These are phyloP conservation scores for Coemansia sp. DNA, from an alignment of 192 early-diverging fungal genomes.

Conservation along the genomic window DNA sequence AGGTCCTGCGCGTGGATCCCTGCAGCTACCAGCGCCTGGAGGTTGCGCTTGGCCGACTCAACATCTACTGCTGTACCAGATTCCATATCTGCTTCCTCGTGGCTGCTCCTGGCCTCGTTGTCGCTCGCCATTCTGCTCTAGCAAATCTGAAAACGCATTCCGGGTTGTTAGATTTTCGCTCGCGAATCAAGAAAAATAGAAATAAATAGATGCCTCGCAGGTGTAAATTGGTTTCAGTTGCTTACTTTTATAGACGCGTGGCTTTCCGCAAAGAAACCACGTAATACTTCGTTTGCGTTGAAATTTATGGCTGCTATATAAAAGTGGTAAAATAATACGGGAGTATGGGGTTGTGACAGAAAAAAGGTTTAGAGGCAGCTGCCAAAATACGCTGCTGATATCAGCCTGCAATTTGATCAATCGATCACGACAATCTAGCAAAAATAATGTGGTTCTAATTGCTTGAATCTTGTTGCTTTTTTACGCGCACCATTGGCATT, in stretches of 20 bases:
- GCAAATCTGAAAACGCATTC: neutral
- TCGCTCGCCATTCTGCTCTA: slow-evolving; percentile 4
- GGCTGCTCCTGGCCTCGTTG: neutral
- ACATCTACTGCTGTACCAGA: slow-evolving; percentile 20
- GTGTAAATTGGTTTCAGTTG: neutral
- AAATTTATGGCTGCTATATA: neutral
- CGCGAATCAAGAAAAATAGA: neutral
- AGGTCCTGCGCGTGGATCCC: slow-evolving; percentile 45
- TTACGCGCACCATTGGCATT: neutral
- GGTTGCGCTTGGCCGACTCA: slow-evolving; percentile 46
- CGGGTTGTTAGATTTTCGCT: neutral
- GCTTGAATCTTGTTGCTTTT: neutral
- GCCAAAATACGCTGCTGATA: neutral
- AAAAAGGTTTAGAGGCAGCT: neutral
- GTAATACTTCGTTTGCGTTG: neutral
- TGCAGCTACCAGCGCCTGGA: slow-evolving; percentile 47
- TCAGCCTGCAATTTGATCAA: neutral
- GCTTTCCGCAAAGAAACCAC: neutral
- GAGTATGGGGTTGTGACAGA: neutral
- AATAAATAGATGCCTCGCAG: neutral
- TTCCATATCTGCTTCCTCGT: neutral
- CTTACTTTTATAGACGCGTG: neutral
- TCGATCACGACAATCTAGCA: neutral
- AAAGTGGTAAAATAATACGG: neutral
- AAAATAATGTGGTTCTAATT: neutral